phyloP scores from a whole-genome alignment of 805 yeast genomes.

The Spathaspora sp. region DNA sequence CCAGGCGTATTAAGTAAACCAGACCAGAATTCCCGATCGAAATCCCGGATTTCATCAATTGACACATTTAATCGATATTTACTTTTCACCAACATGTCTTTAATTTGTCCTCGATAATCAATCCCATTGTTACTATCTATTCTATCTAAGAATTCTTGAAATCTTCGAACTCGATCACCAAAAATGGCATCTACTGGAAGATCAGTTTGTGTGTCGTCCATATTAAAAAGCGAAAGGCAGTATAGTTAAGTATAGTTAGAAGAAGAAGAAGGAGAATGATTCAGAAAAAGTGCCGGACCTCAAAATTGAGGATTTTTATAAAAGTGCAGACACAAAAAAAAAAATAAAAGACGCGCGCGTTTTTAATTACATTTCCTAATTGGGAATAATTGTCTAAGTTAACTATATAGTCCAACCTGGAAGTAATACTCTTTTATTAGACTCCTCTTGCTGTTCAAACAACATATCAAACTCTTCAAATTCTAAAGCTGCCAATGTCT shows the following conservation, averaged over 20 bases:
- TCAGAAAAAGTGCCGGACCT: not conserved
- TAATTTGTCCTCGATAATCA: constrained; percentile 66
- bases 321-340: constrained; percentile 1
- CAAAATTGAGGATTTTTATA: not conserved
- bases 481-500: constrained; percentile 75
- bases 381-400: constrained; percentile 13
- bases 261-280: not conserved
- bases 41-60: constrained; percentile 83
- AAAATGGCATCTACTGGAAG: constrained; percentile 47
- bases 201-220: constrained; percentile 15
- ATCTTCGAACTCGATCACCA: constrained; percentile 81
- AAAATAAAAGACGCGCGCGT: constrained; percentile 15
- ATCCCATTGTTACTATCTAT: constrained; percentile 44
- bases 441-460: constrained; percentile 16
- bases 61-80: constrained; percentile 67
- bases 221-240: not conserved
- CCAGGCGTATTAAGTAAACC: constrained; percentile 77
- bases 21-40: constrained; percentile 71
- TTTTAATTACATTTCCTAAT: constrained; percentile 21
- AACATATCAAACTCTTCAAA: constrained; percentile 51
- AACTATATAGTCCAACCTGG: constrained; percentile 25
- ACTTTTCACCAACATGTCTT: constrained; percentile 66
- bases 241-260: not conserved
- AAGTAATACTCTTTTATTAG: constrained; percentile 16
- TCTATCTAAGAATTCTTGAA: constrained; percentile 79